Conservation (phyloP, 306 rosid species). For the Purshia tridentata region DNA sequence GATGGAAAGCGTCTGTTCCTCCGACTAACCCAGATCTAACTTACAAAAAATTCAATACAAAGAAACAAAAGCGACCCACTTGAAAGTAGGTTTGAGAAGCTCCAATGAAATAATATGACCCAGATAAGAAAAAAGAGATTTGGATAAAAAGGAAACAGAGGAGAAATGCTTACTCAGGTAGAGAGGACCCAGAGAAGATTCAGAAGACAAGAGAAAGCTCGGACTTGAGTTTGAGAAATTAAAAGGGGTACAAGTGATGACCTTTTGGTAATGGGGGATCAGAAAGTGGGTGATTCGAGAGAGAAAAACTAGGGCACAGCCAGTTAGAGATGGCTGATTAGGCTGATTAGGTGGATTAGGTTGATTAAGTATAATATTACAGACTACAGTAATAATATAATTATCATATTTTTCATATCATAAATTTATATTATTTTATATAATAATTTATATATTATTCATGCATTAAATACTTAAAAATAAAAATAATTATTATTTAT, state of each 20-base stretch:
- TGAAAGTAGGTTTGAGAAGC: slow-evolving; percentile 12
- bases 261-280: slow-evolving; percentile 2
- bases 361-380: no score
- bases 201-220: slow-evolving; percentile 20
- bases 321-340: no score
- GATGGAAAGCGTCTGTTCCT: slow-evolving; percentile 29
- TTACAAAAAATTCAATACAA: slow-evolving; percentile 26
- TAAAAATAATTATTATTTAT: no score
- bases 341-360: no score
- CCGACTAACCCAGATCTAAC: slow-evolving; percentile 48
- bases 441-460: no score
- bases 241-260: not conserved
- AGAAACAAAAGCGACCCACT: slow-evolving; percentile 11
- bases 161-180: slow-evolving; percentile 21
- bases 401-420: no score
- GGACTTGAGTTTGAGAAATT: slow-evolving; percentile 10
- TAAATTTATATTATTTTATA: no score
- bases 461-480: no score
- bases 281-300: not conserved
- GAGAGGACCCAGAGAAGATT: slow-evolving; percentile 37
- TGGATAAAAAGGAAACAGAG: not conserved
- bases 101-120: slow-evolving; percentile 1
- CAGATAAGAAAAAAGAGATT: not conserved
- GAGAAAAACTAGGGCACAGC: slow-evolving; percentile 10
- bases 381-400: no score